Percentiles rank a stretch among this genome's conserved stretches.
These are phyloP conservation scores for Hypoxylon sp. DNA, from an alignment of 2,329 filamentous ascomycete species.

Conservation along the genomic window DNA sequence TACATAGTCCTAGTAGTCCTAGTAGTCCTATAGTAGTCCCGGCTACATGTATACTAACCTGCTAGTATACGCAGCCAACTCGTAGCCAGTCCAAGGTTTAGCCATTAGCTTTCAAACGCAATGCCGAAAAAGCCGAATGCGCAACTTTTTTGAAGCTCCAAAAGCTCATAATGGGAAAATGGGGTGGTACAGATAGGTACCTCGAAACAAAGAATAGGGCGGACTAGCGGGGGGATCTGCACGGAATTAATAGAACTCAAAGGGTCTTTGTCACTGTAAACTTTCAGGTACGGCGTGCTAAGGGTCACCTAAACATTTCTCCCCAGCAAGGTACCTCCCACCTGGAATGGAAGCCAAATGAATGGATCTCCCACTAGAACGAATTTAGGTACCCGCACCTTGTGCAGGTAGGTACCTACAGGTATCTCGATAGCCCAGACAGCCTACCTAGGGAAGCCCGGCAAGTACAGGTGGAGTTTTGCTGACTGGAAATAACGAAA, in stretches of 20 bases:
- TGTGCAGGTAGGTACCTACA: slow-evolving; percentile 20
- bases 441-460: slow-evolving; percentile 2
- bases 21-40: background rate
- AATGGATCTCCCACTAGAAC: slow-evolving; percentile 26
- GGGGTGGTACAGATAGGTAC: slow-evolving; percentile 2
- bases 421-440: slow-evolving; percentile 3
- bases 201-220: slow-evolving; percentile 20
- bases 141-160: background rate
- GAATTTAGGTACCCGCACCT: slow-evolving; percentile 13
- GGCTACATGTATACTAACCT: background rate
- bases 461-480: slow-evolving; percentile 20
- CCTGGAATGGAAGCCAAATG: slow-evolving; percentile 4
- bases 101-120: slow-evolving; percentile 3
- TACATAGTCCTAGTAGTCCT: background rate
- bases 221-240: slow-evolving; percentile 39
- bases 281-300: slow-evolving; percentile 25
- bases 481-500: slow-evolving; percentile 3
- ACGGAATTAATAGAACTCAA: slow-evolving; percentile 30
- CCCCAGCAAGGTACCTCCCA: background rate
- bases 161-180: background rate
- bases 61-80: background rate
- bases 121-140: slow-evolving; percentile 37
- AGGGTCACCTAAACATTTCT: background rate
- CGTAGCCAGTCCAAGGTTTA: background rate
- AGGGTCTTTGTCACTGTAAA: slow-evolving; percentile 29